Evolutionary conservation across 2,329 filamentous ascomycete species (phyloP), one percentile per base, ranked within the genome.

Genomic region (Berkeleyomyces basicola): DNA sequence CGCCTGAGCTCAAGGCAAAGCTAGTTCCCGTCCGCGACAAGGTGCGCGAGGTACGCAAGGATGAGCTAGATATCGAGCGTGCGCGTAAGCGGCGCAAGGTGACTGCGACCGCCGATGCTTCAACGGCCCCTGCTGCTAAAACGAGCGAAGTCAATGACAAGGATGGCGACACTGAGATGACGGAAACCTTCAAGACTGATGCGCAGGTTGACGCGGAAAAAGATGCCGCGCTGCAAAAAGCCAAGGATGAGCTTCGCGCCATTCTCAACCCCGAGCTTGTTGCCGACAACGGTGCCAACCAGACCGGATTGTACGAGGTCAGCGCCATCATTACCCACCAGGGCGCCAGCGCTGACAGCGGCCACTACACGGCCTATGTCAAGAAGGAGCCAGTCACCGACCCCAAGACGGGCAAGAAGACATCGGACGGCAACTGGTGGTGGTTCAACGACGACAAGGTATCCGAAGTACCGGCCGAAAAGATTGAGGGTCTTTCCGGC

Each of bases 361-460:
- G 93, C 6, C 93, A 99, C 75, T 99, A 99, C 78, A 99, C 95
- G 3, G 86, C 91, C 0, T 99, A 96, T 72, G 88, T 99, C 68
- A 99, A 97, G 81, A 96, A 99, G 80, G 79, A 86, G 65, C 85
- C 82, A 0, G 75, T 78, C 7, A 75, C 89, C 64, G 87, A 95
- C 68, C 79, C 85, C 14, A 83, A 84, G 70, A 88, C 86, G 23
- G 90, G 88, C 67, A 88, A 90, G 77, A 78, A 83, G 69, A 84
- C 87, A 70, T 90, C 95, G 71, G 90, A 95, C 70, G 90, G 88
- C 68, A 96, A 90, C 70, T 99, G 93, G 93, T 99, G 93, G 92
- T 99, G 93, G 92, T 99, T 99, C 80, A 97, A 99, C 73, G 93
- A 99, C 70, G 92, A 99, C 71, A 95, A 90, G 77, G 93, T 99